A percentile compares a stretch with the other conserved stretches of the same genome.
Conservation (phyloP, 2,329 filamentous ascomycete species). For the Thelonectria rubi region DNA sequence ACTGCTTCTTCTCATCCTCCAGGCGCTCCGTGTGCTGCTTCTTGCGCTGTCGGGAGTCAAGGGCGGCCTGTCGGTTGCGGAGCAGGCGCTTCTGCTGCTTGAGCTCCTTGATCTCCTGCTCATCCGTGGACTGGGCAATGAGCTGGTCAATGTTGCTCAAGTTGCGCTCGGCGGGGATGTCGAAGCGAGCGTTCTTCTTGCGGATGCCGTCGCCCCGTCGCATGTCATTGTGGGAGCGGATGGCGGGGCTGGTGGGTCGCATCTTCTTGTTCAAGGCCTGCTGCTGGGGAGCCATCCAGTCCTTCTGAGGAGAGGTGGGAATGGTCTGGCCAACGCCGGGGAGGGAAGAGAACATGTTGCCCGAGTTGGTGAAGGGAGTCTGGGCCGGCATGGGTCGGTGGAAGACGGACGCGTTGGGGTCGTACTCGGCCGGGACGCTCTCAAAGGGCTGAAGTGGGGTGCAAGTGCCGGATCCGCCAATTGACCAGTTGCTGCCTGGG, state of each 20-base stretch:
- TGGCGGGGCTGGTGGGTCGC: conserved; percentile 72
- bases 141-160: conserved; percentile 94
- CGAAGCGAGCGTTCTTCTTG: conserved; percentile 99
- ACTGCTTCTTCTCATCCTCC: conserved; percentile 96
- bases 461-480: conserved; percentile 73
- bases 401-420: conserved; percentile 63
- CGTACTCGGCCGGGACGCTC: conserved; percentile 65
- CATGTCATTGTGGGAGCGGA: conserved; percentile 80
- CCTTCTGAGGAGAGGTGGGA: conserved; percentile 66
- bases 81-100: conserved; percentile 98
- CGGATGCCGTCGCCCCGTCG: conserved; percentile 87
- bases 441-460: conserved; percentile 76
- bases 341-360: conserved; percentile 63
- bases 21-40: conserved; percentile 97
- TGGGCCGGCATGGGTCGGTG: conserved; percentile 61
- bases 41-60: conserved; percentile 96
- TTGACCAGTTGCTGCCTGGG: conserved; percentile 65
- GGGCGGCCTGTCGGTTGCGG: conserved; percentile 93
- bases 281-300: conserved; percentile 58
- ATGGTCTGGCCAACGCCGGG: conserved; percentile 59
- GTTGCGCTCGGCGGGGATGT: conserved; percentile 93
- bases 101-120: conserved; percentile 95
- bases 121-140: conserved; percentile 86
- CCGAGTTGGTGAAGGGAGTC: conserved; percentile 64
- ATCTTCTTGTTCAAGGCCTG: conserved; percentile 66